Base-by-base conservation (phyloP, 345 rosid genomes). In the Cardamine resedifolia region DNA sequence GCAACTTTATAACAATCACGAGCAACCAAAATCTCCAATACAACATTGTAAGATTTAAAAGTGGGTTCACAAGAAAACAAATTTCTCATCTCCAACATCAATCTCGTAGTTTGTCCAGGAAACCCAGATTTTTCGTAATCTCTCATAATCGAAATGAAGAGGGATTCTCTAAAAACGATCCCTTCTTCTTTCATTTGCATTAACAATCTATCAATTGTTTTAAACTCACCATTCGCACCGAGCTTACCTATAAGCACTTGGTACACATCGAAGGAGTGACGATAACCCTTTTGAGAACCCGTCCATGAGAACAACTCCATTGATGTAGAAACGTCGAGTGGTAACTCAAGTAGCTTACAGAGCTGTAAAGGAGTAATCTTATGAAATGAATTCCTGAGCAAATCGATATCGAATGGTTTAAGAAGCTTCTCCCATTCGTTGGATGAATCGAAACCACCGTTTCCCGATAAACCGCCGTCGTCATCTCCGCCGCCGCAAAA, bases 371-470 rank as follows among this genome's bases (percentile, higher is more conserved):
- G 91, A 3, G 88, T 85, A 39, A 88, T 80, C 58, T 74, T 78
- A 8, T 66, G 76, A 19, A 86, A 56, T 6, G 89, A 81, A 19
- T 75, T 78, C 26, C 84, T 82, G 56, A 87, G 92, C 19, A 83
- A 89, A 52, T 80, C 82, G 31, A 93, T 62, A 72, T 90, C 92
- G 64, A 85, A 93, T 57, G 96, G 97, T 68, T 82, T 90, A 72
- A 90, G 85, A 75, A 90, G 80, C 68, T 82, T 89, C 83, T 90
- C 97, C 96, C 97, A 89, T 66, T 93, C 91, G 19, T 81, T 88
- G 65, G 75, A 68, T 30, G 83, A 56, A 31, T 67, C 82, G 6
- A 82, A 76, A 24, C 48, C 82, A 45, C 72, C 70, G 58, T 48
- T 65, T 62, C 36, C 57, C 36, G 39, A 15, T 14, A 16, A 65